Base-by-base conservation (phyloP, 2,329 filamentous ascomycete species). In the Clarireedia monteithiana region DNA sequence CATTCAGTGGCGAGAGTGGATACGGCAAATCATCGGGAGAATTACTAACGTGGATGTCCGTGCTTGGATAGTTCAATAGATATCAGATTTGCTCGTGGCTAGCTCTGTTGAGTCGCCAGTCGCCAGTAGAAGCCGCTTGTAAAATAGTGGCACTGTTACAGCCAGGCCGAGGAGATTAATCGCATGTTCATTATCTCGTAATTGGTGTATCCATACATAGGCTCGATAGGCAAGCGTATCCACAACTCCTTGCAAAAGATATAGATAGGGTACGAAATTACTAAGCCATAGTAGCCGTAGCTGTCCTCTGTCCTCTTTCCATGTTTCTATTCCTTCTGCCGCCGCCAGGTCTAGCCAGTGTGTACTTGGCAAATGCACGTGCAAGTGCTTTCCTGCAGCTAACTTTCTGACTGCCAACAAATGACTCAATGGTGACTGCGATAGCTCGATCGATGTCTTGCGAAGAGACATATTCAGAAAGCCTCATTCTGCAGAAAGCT, bases 371-470 rank as follows among this genome's bases (percentile, higher is more conserved):
- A 75, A 99, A 99, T 4, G 94, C 90, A 58, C 94, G 81, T 0
- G 91, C 88, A 46, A 99, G 80, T 15, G 94, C 91, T 78, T 96
- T 96, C 81, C 97, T 99, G 75, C 89, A 94, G 75, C 89, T 95
- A 66, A 97, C 84, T 77, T 99, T 99, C 71, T 99, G 94, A 66
- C 89, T 95, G 59, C 88, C 89, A 45, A 99, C 89, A 68, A 99
- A 99, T 55, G 89, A 95, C 63, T 97, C 91, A 2, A 99, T 89
- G 0, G 94, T 95, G 6, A 99, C 94, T 14, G 91, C 90, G 67
- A 99, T 99, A 57, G 94, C 94, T 45, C 94, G 89, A 72, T 99
- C 94, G 65, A 99, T 96, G 68, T 99, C 94, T 58, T 88, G 82
- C 1, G 88, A 75, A 5, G 87, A 86, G 72, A 92, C 96, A 76